Percentiles rank a stretch among this genome's conserved stretches.
phyloP scores from a whole-genome alignment of 1,139 yeast genomes.

The Nakaseomyces glabratus region DNA sequence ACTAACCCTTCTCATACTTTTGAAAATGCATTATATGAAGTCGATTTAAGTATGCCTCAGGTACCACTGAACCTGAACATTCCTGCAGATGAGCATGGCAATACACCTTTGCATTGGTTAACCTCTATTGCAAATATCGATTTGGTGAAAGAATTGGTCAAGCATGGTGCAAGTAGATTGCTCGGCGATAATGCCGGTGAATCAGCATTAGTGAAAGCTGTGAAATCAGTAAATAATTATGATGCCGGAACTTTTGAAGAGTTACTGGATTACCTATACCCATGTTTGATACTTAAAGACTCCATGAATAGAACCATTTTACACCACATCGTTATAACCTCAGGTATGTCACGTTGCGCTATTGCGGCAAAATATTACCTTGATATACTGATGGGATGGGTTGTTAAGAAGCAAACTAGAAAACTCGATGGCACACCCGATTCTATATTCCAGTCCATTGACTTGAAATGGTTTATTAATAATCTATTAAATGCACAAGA shows the following conservation, averaged over 20 bases:
- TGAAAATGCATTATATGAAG: conserved; percentile 19
- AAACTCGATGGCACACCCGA: conserved; percentile 31
- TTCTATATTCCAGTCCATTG: conserved; percentile 35
- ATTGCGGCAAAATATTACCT: conserved; percentile 69
- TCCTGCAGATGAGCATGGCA: conserved; percentile 87
- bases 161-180: conserved; percentile 54
- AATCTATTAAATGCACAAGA: conserved; percentile 72
- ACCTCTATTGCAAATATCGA: conserved; percentile 77
- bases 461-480: conserved; percentile 51
- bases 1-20: conserved; percentile 8
- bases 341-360: conserved; percentile 61
- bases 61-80: conserved; percentile 56
- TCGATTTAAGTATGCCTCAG: conserved; percentile 22
- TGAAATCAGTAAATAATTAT: conserved; percentile 77
- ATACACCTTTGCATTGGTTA: conserved; percentile 93
- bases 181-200: conserved; percentile 81
- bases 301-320: conserved; percentile 74
- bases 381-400: conserved; percentile 72
- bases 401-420: conserved; percentile 40
- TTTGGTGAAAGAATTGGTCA: conserved; percentile 63
- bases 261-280: conserved; percentile 63
- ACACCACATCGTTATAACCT: conserved; percentile 80
- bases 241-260: conserved; percentile 68
- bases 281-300: conserved; percentile 68
- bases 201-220: conserved; percentile 81